Evolutionary conservation across 2,329 filamentous ascomycete species (phyloP).

Genomic region (Nothophaeocryptopus gaeumannii): DNA sequence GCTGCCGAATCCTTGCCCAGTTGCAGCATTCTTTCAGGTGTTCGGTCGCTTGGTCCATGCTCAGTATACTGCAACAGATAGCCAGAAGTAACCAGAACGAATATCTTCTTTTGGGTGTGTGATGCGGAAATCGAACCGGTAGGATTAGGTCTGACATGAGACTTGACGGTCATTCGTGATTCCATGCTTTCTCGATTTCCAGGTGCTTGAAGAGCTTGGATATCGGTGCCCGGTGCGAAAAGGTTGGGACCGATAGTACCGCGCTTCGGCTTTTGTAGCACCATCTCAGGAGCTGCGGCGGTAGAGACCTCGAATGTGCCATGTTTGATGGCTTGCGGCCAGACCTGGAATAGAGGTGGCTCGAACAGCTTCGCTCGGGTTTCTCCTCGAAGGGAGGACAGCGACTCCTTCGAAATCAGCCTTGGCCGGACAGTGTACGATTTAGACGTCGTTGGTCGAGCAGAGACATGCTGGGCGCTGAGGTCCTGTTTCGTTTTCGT

Average conservation of each 20-base stretch:
- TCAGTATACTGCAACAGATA: conserved; percentile 72
- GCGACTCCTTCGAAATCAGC: conserved; percentile 5
- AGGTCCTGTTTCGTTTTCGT: conserved; percentile 4
- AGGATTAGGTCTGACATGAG: conserved; percentile 13
- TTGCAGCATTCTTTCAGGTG: conserved; percentile 71
- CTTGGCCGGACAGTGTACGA: conserved; percentile 3
- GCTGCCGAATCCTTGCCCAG: conserved; percentile 73
- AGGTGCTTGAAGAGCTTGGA: conserved; percentile 11
- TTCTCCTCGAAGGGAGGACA: neutral
- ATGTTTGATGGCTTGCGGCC: conserved; percentile 77
- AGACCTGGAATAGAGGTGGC: conserved; percentile 76
- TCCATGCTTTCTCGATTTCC: conserved; percentile 16
- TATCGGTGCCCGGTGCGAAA: conserved; percentile 11
- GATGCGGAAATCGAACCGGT: conserved; percentile 14
- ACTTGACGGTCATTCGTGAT: conserved; percentile 15
- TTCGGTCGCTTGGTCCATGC: conserved; percentile 66
- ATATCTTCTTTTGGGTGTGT: conserved; percentile 68
- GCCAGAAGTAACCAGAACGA: conserved; percentile 67
- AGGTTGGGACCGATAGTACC: conserved; percentile 10
- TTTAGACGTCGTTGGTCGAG: conserved; percentile 16
- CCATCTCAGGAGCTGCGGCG: conserved; percentile 60
- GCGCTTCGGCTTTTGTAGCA: conserved; percentile 22
- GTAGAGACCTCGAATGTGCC: conserved; percentile 66
- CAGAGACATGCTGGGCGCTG: conserved; percentile 3
- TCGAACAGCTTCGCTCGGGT: conserved; percentile 32